Evolutionary conservation across 1,284 basidiomycete genomes (phyloP).

Genomic region (Fomitopsis betulina): DNA sequence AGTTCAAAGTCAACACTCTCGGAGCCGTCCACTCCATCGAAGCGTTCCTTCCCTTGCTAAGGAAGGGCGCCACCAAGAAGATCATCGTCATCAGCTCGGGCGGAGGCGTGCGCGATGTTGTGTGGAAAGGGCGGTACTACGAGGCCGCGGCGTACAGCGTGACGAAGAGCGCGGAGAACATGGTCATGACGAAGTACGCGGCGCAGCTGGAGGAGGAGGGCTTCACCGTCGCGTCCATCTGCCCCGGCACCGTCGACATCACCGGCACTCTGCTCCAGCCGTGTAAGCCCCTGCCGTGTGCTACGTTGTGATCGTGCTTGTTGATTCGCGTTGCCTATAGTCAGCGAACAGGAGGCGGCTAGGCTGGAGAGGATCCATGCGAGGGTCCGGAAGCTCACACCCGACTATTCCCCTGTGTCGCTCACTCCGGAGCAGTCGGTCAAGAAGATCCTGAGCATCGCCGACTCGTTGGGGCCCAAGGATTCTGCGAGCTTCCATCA

Average conservation of each 20-base stretch:
- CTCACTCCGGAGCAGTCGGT: no score
- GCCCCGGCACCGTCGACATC: conserved; percentile 16
- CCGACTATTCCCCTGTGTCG: no score
- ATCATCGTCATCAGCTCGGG: conserved; percentile 32
- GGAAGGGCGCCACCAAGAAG: conserved; percentile 31
- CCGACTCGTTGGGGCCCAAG: no score
- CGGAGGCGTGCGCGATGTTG: conserved; percentile 26
- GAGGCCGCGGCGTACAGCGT: conserved; percentile 28
- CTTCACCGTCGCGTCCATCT: conserved; percentile 31
- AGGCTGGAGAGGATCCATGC: no score
- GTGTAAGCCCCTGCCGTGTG: no score
- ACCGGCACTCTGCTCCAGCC: no score
- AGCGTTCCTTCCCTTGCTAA: conserved; percentile 34
- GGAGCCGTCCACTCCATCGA: conserved; percentile 33
- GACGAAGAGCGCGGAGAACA: conserved; percentile 34
- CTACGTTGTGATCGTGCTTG: no score
- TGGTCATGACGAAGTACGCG: conserved; percentile 38
- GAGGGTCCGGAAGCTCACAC: no score
- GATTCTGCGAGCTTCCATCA: no score
- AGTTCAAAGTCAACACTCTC: conserved; percentile 34
- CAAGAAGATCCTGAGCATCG: no score
- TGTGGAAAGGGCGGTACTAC: conserved; percentile 9
- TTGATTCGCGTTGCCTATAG: no score
- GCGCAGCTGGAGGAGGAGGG: conserved; percentile 29
- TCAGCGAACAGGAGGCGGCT: no score